Percentiles rank a stretch among this genome's conserved stretches.
Evolutionary conservation across 495 filamentous ascomycete species (phyloP).

Genomic region (Delitschia confertaspora): DNA sequence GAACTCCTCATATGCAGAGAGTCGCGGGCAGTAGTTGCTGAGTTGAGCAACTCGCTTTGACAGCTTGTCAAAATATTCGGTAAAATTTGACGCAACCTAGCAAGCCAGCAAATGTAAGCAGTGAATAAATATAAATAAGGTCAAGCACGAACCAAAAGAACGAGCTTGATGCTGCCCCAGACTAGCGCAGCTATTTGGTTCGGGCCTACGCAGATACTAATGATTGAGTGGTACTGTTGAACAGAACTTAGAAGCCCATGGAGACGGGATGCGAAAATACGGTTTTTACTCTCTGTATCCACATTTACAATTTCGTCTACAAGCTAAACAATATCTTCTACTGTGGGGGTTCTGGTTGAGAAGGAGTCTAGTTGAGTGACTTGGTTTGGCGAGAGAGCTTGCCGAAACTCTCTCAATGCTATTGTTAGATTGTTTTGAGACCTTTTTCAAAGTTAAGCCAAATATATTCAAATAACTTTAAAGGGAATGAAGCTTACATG

Average conservation of each 20-base stretch:
- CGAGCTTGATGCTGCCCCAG: conserved; percentile 21
- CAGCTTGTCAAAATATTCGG: conserved; percentile 20
- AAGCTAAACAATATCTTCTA: conserved; percentile 17
- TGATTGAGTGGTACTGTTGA: conserved; percentile 17
- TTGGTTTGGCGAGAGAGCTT: conserved; percentile 17
- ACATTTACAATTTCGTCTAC: conserved; percentile 7
- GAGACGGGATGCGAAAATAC: conserved; percentile 17
- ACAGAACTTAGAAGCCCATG: conserved; percentile 17
- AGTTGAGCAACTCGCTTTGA: conserved; percentile 19
- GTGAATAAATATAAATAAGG: conserved; percentile 1
- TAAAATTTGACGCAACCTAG: conserved; percentile 17
- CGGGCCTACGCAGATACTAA: conserved; percentile 16
- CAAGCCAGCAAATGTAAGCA: conserved; percentile 8
- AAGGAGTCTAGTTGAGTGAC: conserved; percentile 16
- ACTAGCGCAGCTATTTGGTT: conserved; percentile 19
- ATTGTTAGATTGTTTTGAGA: conserved; percentile 14
- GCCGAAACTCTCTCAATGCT: conserved; percentile 18
- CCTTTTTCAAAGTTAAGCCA: too few species aligned
- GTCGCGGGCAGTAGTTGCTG: conserved; percentile 18
- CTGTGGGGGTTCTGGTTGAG: conserved; percentile 17
- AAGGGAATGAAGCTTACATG: too few species aligned
- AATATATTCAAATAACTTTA: too few species aligned
- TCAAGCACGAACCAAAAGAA: conserved; percentile 16
- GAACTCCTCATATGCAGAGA: conserved; percentile 20
- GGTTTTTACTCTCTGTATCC: conserved; percentile 16